Base-by-base conservation (phyloP, 2,329 filamentous ascomycete species). In the Aspergillus fijiensis region DNA sequence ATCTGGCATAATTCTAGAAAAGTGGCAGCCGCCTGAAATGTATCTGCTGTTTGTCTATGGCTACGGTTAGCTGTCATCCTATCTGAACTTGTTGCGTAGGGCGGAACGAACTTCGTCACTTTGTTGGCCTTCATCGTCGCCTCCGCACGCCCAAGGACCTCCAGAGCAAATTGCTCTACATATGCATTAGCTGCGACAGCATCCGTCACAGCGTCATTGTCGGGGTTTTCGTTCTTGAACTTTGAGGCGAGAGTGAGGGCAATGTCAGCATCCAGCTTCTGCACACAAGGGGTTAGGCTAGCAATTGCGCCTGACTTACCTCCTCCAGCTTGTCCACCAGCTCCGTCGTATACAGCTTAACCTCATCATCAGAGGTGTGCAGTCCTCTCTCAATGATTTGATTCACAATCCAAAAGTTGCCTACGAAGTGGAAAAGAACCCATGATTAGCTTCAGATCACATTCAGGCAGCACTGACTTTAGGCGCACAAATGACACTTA, bases 321-420 rank as follows among this genome's bases (percentile, higher is more conserved):
- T 87, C 81, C 77, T 99, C 95, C 67, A 99, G 83, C 78, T 90
- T 92, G 77, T 98, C 93, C 87, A 99, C 95, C 68, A 98, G 80
- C 27, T 82, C 82, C 53, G 88, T 90, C 1, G 94, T 96, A 76
- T 92, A 99, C 64, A 84, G 78, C 69, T 91, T 87, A 69, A 89
- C 89, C 72, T 94, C 92, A 65, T 89, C 84, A 73, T 95, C 90
- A 67, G 83, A 80, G 61, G 84, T 88, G 78, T 98, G 94, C 47
- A 98, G 85, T 49, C 87, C 84, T 73, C 89, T 91, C 55, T 85
- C 83, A 14, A 99, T 86, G 67, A 99, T 96, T 72, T 96, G 91
- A 70, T 98, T 92, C 51, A 96, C 90, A 27, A 95, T 91, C 83
- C 91, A 95, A 76, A 95, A 96, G 72, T 96, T 89, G 75, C 90